Base-by-base conservation (phyloP, 2,329 filamentous ascomycete species). In the Pyricularia sp. region DNA sequence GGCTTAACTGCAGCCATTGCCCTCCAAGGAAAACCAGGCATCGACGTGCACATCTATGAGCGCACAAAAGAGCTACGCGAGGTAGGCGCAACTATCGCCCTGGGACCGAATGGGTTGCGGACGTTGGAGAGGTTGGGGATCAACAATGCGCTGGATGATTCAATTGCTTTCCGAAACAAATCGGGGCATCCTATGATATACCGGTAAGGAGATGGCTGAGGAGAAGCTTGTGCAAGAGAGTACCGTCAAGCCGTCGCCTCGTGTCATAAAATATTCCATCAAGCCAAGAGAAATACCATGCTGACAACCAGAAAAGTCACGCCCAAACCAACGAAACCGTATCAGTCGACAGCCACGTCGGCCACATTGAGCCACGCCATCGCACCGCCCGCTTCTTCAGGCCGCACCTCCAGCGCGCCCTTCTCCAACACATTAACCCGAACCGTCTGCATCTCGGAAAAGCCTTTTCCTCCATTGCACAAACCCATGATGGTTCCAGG, bases 61-160 rank as follows among this genome's bases (percentile, higher is more conserved):
- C 79, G 80, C 58, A 81, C 84, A 0, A 72, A 74, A 1, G 80
- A 82, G 70, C 79, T 84, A 55, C 79, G 76, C 69, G 81, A 84
- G 69, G 79, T 84, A 31, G 82, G 82, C 9, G 81, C 83, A 0
- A 81, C 81, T 2, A 82, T 84, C 23, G 83, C 81, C 0, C 76
- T 85, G 4, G 84, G 84, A 2, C 83, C 83, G 1, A 86, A 86
- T 73, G 84, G 84, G 0, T 79, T 86, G 75, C 80, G 81, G 55
- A 83, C 83, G 0, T 74, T 86, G 64, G 81, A 85, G 63, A 81
- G 80, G 26, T 79, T 85, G 0, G 84, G 84, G 4, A 81, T 84
- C 17, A 69, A 80, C 55, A 80, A 81, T 69, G 83, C 82, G 0
- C 75, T 85, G 9, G 74, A 76, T 1, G 78, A 81, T 11, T 75